Evolutionary conservation across 148 eudicot genomes (phyloP).

Genomic region (Chenopodium suecicum): DNA sequence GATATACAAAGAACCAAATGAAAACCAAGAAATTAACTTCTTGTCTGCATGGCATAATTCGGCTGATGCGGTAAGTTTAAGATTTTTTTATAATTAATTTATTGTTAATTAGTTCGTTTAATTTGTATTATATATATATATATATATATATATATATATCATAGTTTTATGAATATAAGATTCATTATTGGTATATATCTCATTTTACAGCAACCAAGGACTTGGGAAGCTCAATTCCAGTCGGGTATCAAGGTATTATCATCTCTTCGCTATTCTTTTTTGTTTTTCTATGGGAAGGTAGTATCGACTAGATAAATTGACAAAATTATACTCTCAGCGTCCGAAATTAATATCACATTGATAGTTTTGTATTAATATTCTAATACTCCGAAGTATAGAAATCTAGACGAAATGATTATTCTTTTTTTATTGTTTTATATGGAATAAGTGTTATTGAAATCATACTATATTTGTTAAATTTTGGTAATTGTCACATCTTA

Average conservation of each 20-base stretch:
- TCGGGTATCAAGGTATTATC: slow-evolving; percentile 94
- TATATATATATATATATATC: no score
- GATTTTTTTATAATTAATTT: no score
- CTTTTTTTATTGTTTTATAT: no score
- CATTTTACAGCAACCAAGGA: slow-evolving; percentile 83
- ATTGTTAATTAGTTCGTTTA: not conserved
- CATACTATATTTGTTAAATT: no score
- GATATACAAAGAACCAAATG: slow-evolving; percentile 87
- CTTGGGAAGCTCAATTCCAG: slow-evolving; percentile 99
- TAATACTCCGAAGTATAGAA: no score
- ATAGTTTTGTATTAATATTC: not conserved
- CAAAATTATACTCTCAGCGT: no score
- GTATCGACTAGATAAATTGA: no score
- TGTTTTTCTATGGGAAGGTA: no score
- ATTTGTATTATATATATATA: no score
- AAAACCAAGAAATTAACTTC: slow-evolving; percentile 85
- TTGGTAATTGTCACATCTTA: no score
- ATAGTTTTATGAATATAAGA: not conserved
- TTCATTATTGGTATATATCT: slow-evolving; percentile 1
- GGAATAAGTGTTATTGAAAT: no score
- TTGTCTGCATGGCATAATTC: slow-evolving; percentile 95
- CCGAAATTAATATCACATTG: not conserved
- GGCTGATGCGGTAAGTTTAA: slow-evolving; percentile 63
- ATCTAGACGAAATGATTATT: not conserved
- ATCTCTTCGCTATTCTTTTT: not conserved